Evolutionary conservation across 371 early-diverging fungal species (phyloP).

Genomic region (Coemansia sp.): DNA sequence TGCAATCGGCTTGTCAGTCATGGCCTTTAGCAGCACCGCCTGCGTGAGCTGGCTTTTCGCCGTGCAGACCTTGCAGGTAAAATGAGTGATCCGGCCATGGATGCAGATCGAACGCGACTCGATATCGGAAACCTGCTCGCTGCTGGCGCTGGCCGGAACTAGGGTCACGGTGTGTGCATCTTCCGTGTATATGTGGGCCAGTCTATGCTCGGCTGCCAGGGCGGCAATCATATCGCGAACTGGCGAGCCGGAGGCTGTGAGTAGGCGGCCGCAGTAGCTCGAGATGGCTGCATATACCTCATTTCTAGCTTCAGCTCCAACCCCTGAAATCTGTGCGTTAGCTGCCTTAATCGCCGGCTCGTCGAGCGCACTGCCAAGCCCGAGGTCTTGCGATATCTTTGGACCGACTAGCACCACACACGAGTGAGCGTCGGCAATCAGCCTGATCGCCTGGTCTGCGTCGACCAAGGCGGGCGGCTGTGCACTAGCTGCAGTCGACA

Average conservation of each 20-base stretch:
- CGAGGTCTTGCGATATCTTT: conserved; percentile 9
- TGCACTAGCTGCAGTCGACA: background rate
- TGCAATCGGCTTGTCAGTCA: conserved; percentile 10
- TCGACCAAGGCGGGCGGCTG: background rate
- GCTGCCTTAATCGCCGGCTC: background rate
- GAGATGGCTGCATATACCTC: conserved; percentile 12
- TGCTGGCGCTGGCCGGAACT: background rate
- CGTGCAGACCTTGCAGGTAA: conserved; percentile 27
- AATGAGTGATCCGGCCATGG: conserved; percentile 17
- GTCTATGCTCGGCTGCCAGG: conserved; percentile 4
- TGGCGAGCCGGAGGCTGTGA: conserved; percentile 7
- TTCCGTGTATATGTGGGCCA: conserved; percentile 30
- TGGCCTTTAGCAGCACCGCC: conserved; percentile 32
- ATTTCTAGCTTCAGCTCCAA: background rate
- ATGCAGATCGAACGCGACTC: conserved; percentile 25
- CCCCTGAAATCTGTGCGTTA: background rate
- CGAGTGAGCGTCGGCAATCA: conserved; percentile 9
- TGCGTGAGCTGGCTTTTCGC: conserved; percentile 33
- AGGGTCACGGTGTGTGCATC: conserved; percentile 16
- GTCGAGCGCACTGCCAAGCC: conserved; percentile 1
- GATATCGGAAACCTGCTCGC: conserved; percentile 5
- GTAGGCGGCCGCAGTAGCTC: conserved; percentile 21
- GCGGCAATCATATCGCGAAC: conserved; percentile 11
- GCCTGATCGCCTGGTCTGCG: background rate
- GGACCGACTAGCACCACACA: conserved; percentile 35